Base-by-base conservation (phyloP, 768 basidiomycete genomes). In the Tricholoma sp. region DNA sequence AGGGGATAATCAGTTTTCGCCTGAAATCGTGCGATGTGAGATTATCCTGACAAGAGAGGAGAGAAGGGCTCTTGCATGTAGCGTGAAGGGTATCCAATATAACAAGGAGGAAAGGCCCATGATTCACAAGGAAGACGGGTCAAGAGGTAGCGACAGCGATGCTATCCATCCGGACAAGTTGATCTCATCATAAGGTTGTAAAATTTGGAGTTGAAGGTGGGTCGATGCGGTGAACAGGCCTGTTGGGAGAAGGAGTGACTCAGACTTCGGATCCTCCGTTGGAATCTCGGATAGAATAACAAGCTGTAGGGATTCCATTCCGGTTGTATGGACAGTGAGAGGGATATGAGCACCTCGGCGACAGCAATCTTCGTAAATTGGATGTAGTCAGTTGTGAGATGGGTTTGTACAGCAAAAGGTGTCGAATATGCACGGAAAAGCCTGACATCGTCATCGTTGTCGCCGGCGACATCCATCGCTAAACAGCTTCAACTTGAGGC, bases 361-460 rank as follows among this genome's bases (percentile, higher is more conserved):
- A 82, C 78, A 2, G 76, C 72, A 55, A 71, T 66, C 58, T 81
- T 73, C 3, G 85, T 86, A 62, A 79, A 82, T 12, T 73, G 65
- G 45, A 82, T 68, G 64, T 88, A 79, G 64, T 86, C 76, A 54
- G 70, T 78, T 0, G 83, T 80, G 31, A 85, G 68, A 67, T 89
- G 79, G 16, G 65, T 68, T 35, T 74, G 74, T 6, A 72, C 78
- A 62, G 70, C 27, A 88, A 74, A 27, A 85, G 67, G 34, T 76
- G 69, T 39, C 76, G 81, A 56, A 88, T 80, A 63, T 86, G 85
- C 32, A 63, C 66, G 21, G 67, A 66, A n/a, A 32, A 77, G 58
- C 50, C 57, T 43, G 21, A 62, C 64, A 52, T 74, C 68, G n/a
- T 50, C 47, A 27, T 18, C 24, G n/a, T 12, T 14, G 22, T 63